Conservation (phyloP, 2,329 filamentous ascomycete species). For the Neopestalotiopsis sp. region DNA sequence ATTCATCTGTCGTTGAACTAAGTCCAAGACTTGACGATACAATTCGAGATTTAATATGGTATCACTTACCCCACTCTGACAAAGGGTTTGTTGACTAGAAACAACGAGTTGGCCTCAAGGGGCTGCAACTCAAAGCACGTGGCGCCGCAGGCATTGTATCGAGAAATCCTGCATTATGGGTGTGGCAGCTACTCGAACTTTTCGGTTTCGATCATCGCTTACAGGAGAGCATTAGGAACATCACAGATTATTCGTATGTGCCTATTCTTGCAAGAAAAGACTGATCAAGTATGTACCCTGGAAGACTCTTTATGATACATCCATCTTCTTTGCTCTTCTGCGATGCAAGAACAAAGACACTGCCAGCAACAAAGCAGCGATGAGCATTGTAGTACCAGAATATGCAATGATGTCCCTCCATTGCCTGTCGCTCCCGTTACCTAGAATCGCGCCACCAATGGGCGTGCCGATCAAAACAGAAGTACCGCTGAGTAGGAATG, state of each 20-base stretch:
- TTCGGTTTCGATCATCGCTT: no score
- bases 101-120: not conserved
- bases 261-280: not conserved
- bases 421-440: slow-evolving; percentile 27
- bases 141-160: not conserved
- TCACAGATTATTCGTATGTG: not conserved
- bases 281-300: no score
- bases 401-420: slow-evolving; percentile 41
- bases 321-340: not conserved
- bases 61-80: not conserved
- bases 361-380: slow-evolving; percentile 29
- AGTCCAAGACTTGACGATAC: not conserved
- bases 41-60: accelerated
- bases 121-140: not conserved
- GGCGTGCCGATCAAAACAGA: slow-evolving; percentile 56
- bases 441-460: slow-evolving; percentile 54
- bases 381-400: slow-evolving; percentile 33
- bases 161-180: not conserved
- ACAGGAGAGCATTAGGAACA: no score
- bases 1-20: not conserved
- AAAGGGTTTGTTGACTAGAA: not conserved
- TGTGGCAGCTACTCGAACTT: no score
- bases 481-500: slow-evolving; percentile 43
- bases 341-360: slow-evolving; percentile 27
- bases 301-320: not conserved